phyloP scores from a whole-genome alignment of 371 early-diverging fungal species.

The Mortierella sp. region DNA sequence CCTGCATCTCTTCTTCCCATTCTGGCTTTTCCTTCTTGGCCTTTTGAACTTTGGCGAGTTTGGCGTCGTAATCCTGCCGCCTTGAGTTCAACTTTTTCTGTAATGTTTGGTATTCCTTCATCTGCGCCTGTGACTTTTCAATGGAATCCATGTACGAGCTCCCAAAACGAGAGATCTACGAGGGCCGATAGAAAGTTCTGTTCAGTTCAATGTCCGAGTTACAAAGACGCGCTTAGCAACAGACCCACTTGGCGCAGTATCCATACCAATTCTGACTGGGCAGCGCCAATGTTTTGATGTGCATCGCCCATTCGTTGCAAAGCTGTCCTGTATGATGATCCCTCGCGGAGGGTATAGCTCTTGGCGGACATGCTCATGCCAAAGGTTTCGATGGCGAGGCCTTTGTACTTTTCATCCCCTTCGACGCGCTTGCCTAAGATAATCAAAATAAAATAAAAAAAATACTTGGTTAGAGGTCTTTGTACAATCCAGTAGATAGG shows the following conservation, averaged over 20 bases:
- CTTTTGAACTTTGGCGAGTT: conserved; percentile 84
- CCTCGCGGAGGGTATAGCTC: conserved; percentile 65
- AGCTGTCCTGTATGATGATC: conserved; percentile 68
- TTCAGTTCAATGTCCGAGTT: too few species aligned
- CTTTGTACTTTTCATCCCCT: conserved; percentile 71
- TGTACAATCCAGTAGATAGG: too few species aligned
- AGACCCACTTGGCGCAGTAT: too few species aligned
- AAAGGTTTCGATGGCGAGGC: conserved; percentile 68
- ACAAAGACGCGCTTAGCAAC: too few species aligned
- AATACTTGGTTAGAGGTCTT: not conserved
- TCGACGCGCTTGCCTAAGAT: conserved; percentile 63
- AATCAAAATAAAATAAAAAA: conserved; percentile 19
- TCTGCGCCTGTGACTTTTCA: conserved; percentile 59
- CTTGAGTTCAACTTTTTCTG: conserved; percentile 89
- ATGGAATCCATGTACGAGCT: conserved; percentile 61
- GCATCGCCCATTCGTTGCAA: conserved; percentile 66
- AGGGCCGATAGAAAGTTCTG: not conserved
- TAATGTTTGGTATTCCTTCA: conserved; percentile 72
- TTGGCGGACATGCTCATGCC: conserved; percentile 69
- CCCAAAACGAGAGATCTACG: conserved; percentile 51
- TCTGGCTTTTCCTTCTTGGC: conserved; percentile 91
- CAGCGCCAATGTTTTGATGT: conserved; percentile 68
- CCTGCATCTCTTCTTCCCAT: conserved; percentile 90
- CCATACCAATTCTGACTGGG: conserved; percentile 63
- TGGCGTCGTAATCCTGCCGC: conserved; percentile 92